Conservation (phyloP, 805 yeast species). For the Metschnikowia orientalis region DNA sequence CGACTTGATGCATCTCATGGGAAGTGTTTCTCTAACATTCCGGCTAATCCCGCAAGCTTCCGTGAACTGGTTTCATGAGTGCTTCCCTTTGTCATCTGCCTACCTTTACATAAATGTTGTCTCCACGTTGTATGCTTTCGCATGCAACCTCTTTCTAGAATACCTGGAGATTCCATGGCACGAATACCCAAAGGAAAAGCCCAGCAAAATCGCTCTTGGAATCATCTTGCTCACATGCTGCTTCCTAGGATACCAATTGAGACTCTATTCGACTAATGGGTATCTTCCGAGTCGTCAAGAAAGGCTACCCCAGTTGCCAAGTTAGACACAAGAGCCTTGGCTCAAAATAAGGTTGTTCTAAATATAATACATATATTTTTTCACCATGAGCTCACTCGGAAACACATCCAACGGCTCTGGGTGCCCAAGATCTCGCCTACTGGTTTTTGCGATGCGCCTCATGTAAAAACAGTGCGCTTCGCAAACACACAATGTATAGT, state of each 20-base stretch:
- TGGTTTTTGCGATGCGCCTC: no score
- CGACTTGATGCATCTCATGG: conserved; percentile 12
- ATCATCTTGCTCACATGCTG: conserved; percentile 3
- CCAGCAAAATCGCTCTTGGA: conserved; percentile 5
- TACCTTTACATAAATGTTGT: conserved; percentile 5
- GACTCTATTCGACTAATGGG: no score
- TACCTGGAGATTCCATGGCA: conserved; percentile 4
- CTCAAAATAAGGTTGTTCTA: no score
- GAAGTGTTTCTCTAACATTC: conserved; percentile 9
- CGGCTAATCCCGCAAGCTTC: conserved; percentile 16
- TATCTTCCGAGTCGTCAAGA: no score
- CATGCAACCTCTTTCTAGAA: background rate
- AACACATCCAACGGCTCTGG: no score
- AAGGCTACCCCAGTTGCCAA: no score
- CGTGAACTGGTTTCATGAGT: conserved; percentile 14
- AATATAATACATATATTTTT: no score
- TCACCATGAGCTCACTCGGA: no score
- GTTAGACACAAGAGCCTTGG: no score
- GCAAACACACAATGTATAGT: no score
- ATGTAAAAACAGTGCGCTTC: no score
- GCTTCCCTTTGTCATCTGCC: conserved; percentile 3
- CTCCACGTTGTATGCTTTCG: conserved; percentile 1
- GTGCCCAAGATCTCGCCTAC: no score
- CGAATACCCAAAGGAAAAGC: conserved; percentile 10
- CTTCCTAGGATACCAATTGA: conserved; percentile 8